Conservation (phyloP, 441 rosid species). For the Capsella rubella region DNA sequence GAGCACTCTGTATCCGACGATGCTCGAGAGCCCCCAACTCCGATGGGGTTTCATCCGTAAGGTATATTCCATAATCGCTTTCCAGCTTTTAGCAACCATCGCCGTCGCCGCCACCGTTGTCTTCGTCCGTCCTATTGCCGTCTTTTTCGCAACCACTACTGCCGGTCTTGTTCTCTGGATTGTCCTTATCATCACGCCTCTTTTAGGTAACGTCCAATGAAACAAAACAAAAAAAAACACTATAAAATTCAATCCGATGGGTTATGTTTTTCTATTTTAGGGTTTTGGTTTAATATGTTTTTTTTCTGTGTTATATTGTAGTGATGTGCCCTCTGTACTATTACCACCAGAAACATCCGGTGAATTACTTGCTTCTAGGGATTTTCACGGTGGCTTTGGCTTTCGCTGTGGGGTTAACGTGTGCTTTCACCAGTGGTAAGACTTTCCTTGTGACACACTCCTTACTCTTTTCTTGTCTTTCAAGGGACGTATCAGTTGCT, state of each 20-base stretch:
- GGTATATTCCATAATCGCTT: conserved; percentile 68
- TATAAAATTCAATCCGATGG: background rate
- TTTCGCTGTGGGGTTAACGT: conserved; percentile 77
- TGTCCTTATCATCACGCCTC: conserved; percentile 71
- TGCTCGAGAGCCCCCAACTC: conserved; percentile 83
- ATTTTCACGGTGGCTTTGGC: conserved; percentile 75
- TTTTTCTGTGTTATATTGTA: conserved; percentile 40
- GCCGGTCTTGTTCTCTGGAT: conserved; percentile 85
- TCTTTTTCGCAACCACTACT: conserved; percentile 63
- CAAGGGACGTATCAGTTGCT: conserved; percentile 12
- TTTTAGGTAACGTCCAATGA: conserved; percentile 52
- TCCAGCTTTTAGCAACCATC: conserved; percentile 78
- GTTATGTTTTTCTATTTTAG: background rate
- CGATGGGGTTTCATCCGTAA: conserved; percentile 92
- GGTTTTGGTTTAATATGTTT: background rate
- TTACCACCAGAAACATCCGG: conserved; percentile 92
- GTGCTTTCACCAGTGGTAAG: conserved; percentile 87
- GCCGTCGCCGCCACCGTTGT: conserved; percentile 86
- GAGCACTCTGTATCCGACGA: conserved; percentile 77
- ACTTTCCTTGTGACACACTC: conserved; percentile 37
- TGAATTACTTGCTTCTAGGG: conserved; percentile 82
- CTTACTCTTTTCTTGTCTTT: conserved; percentile 33
- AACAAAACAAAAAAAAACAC: background rate
- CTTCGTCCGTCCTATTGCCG: conserved; percentile 64
- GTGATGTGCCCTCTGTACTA: conserved; percentile 77